phyloP scores from a whole-genome alignment of 768 basidiomycete genomes.

The Lentinula edodes region DNA sequence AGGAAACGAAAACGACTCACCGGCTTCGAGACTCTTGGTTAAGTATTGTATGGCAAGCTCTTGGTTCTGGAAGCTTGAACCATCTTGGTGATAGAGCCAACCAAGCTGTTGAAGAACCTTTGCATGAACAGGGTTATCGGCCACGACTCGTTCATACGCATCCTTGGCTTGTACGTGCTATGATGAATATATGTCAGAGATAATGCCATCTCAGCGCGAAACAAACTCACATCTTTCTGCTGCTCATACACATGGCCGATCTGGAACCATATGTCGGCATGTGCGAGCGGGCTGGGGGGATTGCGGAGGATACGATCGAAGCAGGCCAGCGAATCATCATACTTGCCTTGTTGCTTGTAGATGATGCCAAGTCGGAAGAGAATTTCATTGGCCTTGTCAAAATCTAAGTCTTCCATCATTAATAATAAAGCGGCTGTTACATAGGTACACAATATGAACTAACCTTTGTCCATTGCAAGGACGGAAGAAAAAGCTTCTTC shows the following conservation, averaged over 20 bases:
- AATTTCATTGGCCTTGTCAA: constrained; percentile 98
- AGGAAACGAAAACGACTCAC: constrained; percentile 36
- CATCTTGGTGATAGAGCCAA: constrained; percentile 96
- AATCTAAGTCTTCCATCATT: constrained; percentile 56
- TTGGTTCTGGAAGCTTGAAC: constrained; percentile 92
- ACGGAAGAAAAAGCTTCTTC: constrained; percentile 98
- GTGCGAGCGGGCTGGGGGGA: constrained; percentile 91
- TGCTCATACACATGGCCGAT: constrained; percentile 99
- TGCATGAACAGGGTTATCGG: constrained; percentile 89
- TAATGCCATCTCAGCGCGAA: not conserved
- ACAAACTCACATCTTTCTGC: constrained; percentile 76
- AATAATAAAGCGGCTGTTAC: constrained; percentile 11
- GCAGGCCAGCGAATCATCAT: constrained; percentile 80
- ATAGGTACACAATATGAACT: constrained; percentile 19
- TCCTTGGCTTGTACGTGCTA: constrained; percentile 89
- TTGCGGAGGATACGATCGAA: constrained; percentile 96
- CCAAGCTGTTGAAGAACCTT: constrained; percentile 98
- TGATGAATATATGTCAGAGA: not conserved
- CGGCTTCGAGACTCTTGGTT: constrained; percentile 92
- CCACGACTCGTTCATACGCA: constrained; percentile 93
- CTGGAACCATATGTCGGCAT: constrained; percentile 99
- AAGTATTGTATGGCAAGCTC: constrained; percentile 91
- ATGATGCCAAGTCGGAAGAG: constrained; percentile 98
- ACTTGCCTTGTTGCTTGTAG: constrained; percentile 98
- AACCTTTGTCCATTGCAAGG: constrained; percentile 94